Evolutionary conservation across 495 filamentous ascomycete genomes (phyloP), one percentile per base, ranked within the genome.

Genomic region (Haplographium delicatum): DNA sequence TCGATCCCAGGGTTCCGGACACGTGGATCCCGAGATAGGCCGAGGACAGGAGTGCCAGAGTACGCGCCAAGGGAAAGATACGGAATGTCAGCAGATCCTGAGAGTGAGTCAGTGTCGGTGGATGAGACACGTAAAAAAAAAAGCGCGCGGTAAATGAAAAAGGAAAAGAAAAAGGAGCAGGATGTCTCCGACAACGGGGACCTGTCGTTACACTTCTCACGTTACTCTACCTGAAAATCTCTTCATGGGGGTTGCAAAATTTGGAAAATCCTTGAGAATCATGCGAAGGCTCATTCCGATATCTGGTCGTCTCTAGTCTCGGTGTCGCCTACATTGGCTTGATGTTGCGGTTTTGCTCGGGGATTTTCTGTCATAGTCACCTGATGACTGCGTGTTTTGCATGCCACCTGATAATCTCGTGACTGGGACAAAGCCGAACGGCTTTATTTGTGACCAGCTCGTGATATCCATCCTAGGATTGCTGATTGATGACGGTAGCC

Each of bases 81-180:
- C 44, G 44, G 44, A 19, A 35, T 19, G 19, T 34, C 44, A 35
- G 4, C 9, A 20, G 30, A 47, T 47, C 22, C 16, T 10, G 18
- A 9, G 19, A 34, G 44, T 47, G 44, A 47, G 44, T 47, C 44
- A 47, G 19, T 37, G 11, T 25, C 42, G 42, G 42, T n/a, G 16
- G 25, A 35, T 23, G 44, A 34, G 44, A 47, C 9, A 30, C 18
- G 20, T n/a, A 18, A 13, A 23, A 8, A 30, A 34, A 18, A 34
- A 34, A 37, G 44, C 44, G 44, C 44, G 44, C 44, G 44, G 44
- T 47, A 34, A 47, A 27, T 27, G 44, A 47, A 28, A 20, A 5
- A 16, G 11, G 25, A 16, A 20, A 47, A 18, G 18, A 15, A 31
- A 23, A 18, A 15, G 24, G 27, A 6, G 19, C 10, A 22, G 30